Evolutionary conservation across 345 rosid species (phyloP).

Genomic region (Populus ilicifolia): DNA sequence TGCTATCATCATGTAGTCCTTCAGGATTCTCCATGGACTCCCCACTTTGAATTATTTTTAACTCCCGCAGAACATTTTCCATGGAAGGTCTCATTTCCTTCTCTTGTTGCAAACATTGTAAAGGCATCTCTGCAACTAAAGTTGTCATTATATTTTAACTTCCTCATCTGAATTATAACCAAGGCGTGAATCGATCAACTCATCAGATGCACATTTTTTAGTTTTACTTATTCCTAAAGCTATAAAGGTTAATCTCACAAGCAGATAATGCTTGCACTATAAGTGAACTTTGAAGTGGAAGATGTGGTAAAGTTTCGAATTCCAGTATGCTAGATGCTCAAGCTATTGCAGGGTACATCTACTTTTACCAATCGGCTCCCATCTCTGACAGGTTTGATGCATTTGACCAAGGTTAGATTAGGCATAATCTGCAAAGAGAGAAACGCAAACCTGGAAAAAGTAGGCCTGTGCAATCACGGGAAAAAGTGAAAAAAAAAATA

Average conservation of each 20-base stretch:
- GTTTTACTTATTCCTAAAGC: slow-evolving; percentile 10
- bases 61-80: slow-evolving; percentile 12
- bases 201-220: slow-evolving; percentile 5
- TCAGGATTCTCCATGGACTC: slow-evolving; percentile 16
- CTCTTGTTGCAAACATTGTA: slow-evolving; percentile 15
- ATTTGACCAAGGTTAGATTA: slow-evolving; percentile 24
- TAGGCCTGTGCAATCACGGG: slow-evolving; percentile 11
- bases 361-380: background rate
- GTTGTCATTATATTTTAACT: slow-evolving; percentile 15
- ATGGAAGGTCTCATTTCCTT: slow-evolving; percentile 19
- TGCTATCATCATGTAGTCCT: slow-evolving; percentile 2
- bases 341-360: slow-evolving; percentile 11
- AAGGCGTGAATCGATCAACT: slow-evolving; percentile 11
- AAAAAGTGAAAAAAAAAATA: too few species aligned
- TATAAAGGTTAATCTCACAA: slow-evolving; percentile 22
- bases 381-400: background rate
- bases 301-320: background rate
- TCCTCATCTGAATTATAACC: slow-evolving; percentile 9
- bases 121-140: slow-evolving; percentile 13
- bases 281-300: slow-evolving; percentile 27
- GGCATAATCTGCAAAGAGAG: background rate
- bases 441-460: slow-evolving; percentile 31
- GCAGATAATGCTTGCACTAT: background rate
- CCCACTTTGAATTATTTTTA: slow-evolving; percentile 4
- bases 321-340: too few species aligned